Percentiles rank a stretch among this genome's conserved stretches.
These are phyloP conservation scores for Calonectria pseudoreteaudii DNA, from an alignment of 2,329 filamentous ascomycete species.

Conservation along the genomic window DNA sequence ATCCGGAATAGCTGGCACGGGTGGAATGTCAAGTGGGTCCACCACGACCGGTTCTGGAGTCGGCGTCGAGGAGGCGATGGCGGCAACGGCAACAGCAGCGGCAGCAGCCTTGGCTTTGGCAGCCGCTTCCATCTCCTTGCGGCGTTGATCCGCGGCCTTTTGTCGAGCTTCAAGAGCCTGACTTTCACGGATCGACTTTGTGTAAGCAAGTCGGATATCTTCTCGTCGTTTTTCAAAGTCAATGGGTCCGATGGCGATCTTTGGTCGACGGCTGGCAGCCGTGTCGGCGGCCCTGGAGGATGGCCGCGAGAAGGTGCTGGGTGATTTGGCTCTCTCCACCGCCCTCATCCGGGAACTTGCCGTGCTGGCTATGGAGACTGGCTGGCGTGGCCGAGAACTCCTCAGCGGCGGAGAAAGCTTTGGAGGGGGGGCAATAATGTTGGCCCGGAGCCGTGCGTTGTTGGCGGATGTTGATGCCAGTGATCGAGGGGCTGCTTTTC, in stretches of 20 bases:
- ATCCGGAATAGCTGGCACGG: constrained; percentile 37
- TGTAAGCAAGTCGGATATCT: constrained; percentile 87
- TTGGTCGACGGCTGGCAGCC: constrained; percentile 57
- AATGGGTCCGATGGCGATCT: constrained; percentile 77
- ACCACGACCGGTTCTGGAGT: constrained; percentile 31
- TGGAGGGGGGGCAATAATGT: constrained; percentile 76
- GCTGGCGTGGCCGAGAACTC: constrained; percentile 84
- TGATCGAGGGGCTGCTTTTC: constrained; percentile 55
- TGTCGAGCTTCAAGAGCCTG: constrained; percentile 70
- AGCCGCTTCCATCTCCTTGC: constrained; percentile 62
- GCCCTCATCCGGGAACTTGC: constrained; percentile 76
- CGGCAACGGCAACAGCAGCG: constrained; percentile 33
- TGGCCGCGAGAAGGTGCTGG: constrained; percentile 49
- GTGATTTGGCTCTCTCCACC: constrained; percentile 66
- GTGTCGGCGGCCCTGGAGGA: constrained; percentile 49
- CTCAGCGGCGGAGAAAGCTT: constrained; percentile 83
- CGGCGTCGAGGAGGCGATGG: constrained; percentile 29
- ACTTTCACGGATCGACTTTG: constrained; percentile 81
- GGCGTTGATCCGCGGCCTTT: constrained; percentile 63
- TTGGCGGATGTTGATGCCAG: constrained; percentile 61
- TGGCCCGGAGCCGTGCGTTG: constrained; percentile 75
- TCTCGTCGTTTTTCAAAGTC: constrained; percentile 87
- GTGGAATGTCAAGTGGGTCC: constrained; percentile 33
- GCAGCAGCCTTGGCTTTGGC: constrained; percentile 54
- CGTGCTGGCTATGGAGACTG: constrained; percentile 81